Conservation (phyloP, 768 basidiomycete species). For the Boletus rufocinnamomeus region DNA sequence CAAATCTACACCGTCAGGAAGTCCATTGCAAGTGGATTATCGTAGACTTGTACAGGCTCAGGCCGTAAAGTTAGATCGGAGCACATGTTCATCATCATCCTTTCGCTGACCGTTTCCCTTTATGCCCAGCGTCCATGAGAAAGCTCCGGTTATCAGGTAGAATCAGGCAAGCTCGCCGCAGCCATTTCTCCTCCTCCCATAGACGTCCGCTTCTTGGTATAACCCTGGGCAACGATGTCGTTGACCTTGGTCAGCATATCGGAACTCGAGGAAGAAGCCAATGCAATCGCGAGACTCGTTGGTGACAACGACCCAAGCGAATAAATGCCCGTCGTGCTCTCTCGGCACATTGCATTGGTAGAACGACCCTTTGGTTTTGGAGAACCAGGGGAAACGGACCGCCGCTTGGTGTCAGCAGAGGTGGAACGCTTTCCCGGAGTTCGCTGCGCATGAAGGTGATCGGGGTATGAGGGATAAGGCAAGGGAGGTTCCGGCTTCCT, state of each 20-base stretch:
- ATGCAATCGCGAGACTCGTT: constrained; percentile 23
- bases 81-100: background rate
- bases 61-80: constrained; percentile 2
- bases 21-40: background rate
- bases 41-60: background rate
- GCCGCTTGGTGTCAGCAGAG: constrained; percentile 1
- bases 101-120: background rate
- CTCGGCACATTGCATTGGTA: constrained; percentile 3
- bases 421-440: background rate
- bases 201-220: constrained; percentile 27
- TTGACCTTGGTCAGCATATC: constrained; percentile 37
- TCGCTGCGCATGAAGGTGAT: background rate
- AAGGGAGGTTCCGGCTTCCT: constrained; percentile 16
- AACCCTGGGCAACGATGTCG: constrained; percentile 39
- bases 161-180: background rate
- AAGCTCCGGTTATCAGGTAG: background rate
- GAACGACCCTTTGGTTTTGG: constrained; percentile 10
- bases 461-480: constrained; percentile 29
- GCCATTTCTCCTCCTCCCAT: background rate
- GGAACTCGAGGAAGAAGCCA: constrained; percentile 25
- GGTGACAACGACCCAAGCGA: constrained; percentile 26
- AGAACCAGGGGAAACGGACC: constrained; percentile 10
- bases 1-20: background rate
- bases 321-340: constrained; percentile 9
- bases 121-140: too few relatives aligned